Evolutionary conservation across 1,284 basidiomycete species (phyloP).

Genomic region (Tylopilus sp.): DNA sequence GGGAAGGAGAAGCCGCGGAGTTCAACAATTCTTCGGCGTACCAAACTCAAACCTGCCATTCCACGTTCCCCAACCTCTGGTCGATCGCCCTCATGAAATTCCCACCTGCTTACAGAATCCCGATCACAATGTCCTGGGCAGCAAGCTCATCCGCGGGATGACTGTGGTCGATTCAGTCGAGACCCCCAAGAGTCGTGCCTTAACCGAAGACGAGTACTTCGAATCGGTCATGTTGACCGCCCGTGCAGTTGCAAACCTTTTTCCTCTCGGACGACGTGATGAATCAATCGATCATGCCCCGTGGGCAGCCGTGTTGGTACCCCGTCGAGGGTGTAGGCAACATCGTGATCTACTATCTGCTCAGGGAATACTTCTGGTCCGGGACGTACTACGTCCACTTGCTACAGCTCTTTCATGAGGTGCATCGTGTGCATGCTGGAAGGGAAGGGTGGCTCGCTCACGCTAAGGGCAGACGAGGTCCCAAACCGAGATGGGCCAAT

Average conservation of each 20-base stretch:
- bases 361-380: slow-evolving; percentile 90
- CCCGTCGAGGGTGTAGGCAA: slow-evolving; percentile 79
- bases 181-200: slow-evolving; percentile 80
- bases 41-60: too few relatives aligned
- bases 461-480: slow-evolving; percentile 73
- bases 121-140: slow-evolving; percentile 95
- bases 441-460: too few relatives aligned
- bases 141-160: slow-evolving; percentile 97
- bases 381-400: slow-evolving; percentile 91
- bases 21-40: too few relatives aligned
- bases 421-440: not conserved
- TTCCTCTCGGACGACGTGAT: slow-evolving; percentile 99
- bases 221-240: slow-evolving; percentile 62
- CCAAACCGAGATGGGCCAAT: slow-evolving; percentile 96
- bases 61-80: slow-evolving; percentile 42
- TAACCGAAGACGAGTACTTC: slow-evolving; percentile 89
- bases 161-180: slow-evolving; percentile 95
- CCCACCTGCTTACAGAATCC: slow-evolving; percentile 69
- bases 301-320: slow-evolving; percentile 99
- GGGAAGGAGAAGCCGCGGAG: too few relatives aligned
- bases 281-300: slow-evolving; percentile 93
- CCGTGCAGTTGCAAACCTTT: slow-evolving; percentile 93
- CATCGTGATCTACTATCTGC: slow-evolving; percentile 93
- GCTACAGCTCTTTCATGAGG: slow-evolving; percentile 88
- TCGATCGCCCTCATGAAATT: not conserved